phyloP scores from a whole-genome alignment of 2,329 filamentous ascomycete species.

The Calonectria hawksworthii region DNA sequence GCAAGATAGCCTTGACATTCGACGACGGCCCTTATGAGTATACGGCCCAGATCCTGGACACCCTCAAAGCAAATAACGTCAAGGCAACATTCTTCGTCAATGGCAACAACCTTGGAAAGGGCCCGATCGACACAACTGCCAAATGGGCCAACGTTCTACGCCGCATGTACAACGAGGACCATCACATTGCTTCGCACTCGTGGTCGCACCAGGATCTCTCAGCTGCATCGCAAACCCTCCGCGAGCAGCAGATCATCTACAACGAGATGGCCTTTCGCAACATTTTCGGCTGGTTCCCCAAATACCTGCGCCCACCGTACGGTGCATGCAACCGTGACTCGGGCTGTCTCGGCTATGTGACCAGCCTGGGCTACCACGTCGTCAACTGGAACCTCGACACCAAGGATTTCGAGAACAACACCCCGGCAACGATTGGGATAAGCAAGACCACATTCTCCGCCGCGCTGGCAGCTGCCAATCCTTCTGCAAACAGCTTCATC shows the following conservation, averaged over 20 bases:
- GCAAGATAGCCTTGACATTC: constrained; percentile 59
- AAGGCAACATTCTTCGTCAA: constrained; percentile 57
- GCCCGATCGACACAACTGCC: constrained; percentile 53
- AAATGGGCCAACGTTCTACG: constrained; percentile 53
- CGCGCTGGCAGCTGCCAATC: constrained; percentile 51
- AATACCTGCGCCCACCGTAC: constrained; percentile 62
- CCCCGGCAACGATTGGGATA: constrained; percentile 59
- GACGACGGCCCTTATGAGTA: constrained; percentile 62
- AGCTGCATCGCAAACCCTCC: constrained; percentile 47
- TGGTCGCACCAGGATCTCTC: constrained; percentile 62
- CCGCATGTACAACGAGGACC: constrained; percentile 66
- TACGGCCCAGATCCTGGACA: constrained; percentile 57
- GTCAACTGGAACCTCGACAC: constrained; percentile 74
- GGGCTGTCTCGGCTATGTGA: constrained; percentile 51
- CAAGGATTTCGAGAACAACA: constrained; percentile 69
- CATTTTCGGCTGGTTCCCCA: constrained; percentile 56
- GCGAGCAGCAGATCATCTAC: constrained; percentile 57
- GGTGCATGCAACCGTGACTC: constrained; percentile 57
- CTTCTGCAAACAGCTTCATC: constrained; percentile 56
- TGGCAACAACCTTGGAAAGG: constrained; percentile 54
- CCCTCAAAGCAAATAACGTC: constrained; percentile 50
- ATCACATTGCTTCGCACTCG: constrained; percentile 71
- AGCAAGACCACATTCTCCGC: constrained; percentile 55
- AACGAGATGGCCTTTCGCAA: constrained; percentile 60
- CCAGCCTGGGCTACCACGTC: constrained; percentile 67